Evolutionary conservation across 2,329 filamentous ascomycete genomes (phyloP).

Genomic region (Neopestalotiopsis rosae): DNA sequence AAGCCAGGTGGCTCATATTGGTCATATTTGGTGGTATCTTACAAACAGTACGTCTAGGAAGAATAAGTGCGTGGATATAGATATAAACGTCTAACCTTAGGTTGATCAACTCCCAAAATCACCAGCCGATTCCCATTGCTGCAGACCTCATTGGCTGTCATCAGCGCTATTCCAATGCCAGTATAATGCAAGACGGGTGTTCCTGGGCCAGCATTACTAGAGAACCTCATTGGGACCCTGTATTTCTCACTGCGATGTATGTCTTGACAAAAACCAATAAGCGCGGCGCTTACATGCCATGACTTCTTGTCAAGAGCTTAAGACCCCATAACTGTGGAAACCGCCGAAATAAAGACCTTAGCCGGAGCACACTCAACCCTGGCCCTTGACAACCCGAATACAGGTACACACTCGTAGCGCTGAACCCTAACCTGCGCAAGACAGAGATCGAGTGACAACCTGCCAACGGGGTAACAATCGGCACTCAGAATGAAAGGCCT

Average conservation of each 20-base stretch:
- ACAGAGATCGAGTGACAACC: background rate
- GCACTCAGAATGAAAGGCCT: background rate
- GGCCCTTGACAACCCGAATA: background rate
- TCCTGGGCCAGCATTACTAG: too few relatives aligned
- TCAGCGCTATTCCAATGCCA: too few relatives aligned
- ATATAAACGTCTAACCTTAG: too few relatives aligned
- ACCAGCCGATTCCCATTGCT: too few relatives aligned
- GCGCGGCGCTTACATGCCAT: background rate
- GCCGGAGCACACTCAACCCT: background rate
- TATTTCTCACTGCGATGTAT: background rate
- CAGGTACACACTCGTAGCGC: background rate
- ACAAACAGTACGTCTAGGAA: too few relatives aligned
- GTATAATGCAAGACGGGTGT: too few relatives aligned
- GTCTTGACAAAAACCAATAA: background rate
- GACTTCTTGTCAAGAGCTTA: background rate
- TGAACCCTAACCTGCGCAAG: background rate
- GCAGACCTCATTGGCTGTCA: too few relatives aligned
- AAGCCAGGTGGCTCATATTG: too few relatives aligned
- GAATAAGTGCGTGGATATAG: too few relatives aligned
- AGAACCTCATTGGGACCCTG: background rate
- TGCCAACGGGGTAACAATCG: background rate
- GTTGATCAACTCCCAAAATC: too few relatives aligned
- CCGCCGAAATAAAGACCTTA: background rate
- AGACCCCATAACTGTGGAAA: background rate
- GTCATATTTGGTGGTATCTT: too few relatives aligned